A percentile compares a stretch with the other conserved stretches of the same genome.
These are phyloP conservation scores for Linum lewisii DNA, from an alignment of 345 rosid species.

Conservation along the genomic window DNA sequence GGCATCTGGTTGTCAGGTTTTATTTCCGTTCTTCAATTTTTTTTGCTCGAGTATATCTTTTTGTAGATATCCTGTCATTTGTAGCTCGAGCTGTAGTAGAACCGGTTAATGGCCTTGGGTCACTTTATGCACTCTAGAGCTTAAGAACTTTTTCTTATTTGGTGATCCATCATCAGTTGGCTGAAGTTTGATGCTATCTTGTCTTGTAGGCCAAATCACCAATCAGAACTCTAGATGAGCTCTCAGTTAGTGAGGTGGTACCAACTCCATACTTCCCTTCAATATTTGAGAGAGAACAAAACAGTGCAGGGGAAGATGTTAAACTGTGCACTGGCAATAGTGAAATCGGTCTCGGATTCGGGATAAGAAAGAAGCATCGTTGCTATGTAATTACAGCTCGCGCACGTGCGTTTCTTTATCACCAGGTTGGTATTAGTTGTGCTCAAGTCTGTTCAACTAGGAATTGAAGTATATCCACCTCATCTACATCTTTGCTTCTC, in stretches of 20 bases:
- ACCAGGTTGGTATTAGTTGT: slow-evolving; percentile 45
- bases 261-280: slow-evolving; percentile 65
- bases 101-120: too few relatives aligned
- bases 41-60: neutral
- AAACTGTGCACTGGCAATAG: slow-evolving; percentile 6
- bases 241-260: slow-evolving; percentile 52
- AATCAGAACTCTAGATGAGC: slow-evolving; percentile 63
- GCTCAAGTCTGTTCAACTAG: neutral
- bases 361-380: slow-evolving; percentile 50
- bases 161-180: neutral
- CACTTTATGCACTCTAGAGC: neutral
- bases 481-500: neutral
- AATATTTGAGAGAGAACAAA: slow-evolving; percentile 28
- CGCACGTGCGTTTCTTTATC: slow-evolving; percentile 74
- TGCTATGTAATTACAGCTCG: slow-evolving; percentile 69
- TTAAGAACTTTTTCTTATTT: too few relatives aligned
- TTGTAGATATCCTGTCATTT: too few relatives aligned
- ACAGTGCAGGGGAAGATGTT: slow-evolving; percentile 18
- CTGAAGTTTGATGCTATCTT: slow-evolving; percentile 2
- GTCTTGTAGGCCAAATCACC: slow-evolving; percentile 71
- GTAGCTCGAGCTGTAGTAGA: too few relatives aligned
- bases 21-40: slow-evolving; percentile 1
- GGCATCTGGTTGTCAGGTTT: slow-evolving; percentile 87
- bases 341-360: slow-evolving; percentile 38
- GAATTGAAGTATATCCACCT: neutral